Base-by-base conservation (phyloP, 192 early-diverging fungal species). In the Coemansia pectinata region DNA sequence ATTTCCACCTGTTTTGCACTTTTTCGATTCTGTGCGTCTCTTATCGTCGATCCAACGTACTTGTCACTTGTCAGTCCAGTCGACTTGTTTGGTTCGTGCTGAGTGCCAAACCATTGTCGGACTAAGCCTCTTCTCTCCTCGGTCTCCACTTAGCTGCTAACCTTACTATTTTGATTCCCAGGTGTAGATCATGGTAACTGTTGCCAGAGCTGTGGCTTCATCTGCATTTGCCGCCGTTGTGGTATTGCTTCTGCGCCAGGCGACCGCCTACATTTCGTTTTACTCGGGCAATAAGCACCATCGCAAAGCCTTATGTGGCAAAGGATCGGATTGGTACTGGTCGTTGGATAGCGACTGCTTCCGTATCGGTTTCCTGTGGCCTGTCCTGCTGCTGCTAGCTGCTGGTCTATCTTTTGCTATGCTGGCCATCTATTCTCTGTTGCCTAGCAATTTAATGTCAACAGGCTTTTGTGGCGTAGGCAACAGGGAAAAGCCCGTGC, bases 321-420 rank as follows among this genome's bases (percentile, higher is more conserved):
- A 27, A 27, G 1, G 19, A 9, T 31, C 40, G 4, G 11, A 27
- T n/a, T 71, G 62, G 59, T 12, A 36, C 2, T 70, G 67, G 67
- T 36, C 73, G 4, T 39, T 63, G 0, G 11, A 34, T n/a, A 68
- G 44, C 63, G 64, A 70, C 17, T 65, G 60, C 21, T 70, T 70
- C 52, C 74, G 74, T 9, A 21, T 14, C 7, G 40, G 61, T 33
- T 40, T 59, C 12, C 50, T 73, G 17, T 79, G 77, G 77, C 71
- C 77, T 12, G 60, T 64, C 12, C 21, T 67, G 29, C 58, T 79
- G 6, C 48, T 27, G 25, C 25, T 27, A 27, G 25, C 25, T 27
- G 25, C 25, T 27, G 25, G 25, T 27, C 25, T 27, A 27, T 27
- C 25, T 27, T 27, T 27, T 27, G 25, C 25, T 27, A 27, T 27